phyloP scores from a whole-genome alignment of 192 early-diverging fungal species.

The Backusella morwellensis region DNA sequence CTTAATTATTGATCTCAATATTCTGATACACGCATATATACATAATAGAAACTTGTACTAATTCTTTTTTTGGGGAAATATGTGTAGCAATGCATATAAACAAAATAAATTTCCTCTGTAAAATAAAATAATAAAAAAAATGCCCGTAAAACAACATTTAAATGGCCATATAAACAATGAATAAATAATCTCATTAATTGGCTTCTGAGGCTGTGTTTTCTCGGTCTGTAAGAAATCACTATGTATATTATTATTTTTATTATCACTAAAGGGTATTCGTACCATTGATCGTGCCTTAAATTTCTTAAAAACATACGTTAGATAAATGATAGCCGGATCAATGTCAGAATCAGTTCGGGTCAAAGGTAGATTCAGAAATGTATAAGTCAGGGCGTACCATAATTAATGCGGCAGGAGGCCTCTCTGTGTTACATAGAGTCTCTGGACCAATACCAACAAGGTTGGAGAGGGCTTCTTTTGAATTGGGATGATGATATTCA shows the following conservation, averaged over 20 bases:
- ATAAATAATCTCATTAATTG: no score
- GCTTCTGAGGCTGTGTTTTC: no score
- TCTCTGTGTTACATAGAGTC: neutral
- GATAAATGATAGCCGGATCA: no score
- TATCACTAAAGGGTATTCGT: neutral
- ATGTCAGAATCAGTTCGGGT: neutral
- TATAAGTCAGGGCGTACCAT: constrained; percentile 25
- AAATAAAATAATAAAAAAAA: neutral
- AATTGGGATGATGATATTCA: neutral
- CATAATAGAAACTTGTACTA: neutral
- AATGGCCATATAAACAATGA: no score
- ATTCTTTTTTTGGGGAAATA: neutral
- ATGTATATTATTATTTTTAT: neutral
- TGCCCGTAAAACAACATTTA: neutral
- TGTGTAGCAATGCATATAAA: neutral
- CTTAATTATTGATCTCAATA: neutral
- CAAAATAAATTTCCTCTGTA: neutral
- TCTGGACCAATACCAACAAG: neutral
- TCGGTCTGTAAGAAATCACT: neutral
- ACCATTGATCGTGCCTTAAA: no score
- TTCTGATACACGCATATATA: neutral
- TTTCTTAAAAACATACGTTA: no score
- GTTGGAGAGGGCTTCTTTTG: neutral
- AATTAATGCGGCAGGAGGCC: constrained; percentile 4
- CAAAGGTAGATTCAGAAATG: constrained; percentile 4